These are phyloP conservation scores for Globisporangium canariense DNA, from an alignment of 352 stramenopile species.

Conservation along the genomic window DNA sequence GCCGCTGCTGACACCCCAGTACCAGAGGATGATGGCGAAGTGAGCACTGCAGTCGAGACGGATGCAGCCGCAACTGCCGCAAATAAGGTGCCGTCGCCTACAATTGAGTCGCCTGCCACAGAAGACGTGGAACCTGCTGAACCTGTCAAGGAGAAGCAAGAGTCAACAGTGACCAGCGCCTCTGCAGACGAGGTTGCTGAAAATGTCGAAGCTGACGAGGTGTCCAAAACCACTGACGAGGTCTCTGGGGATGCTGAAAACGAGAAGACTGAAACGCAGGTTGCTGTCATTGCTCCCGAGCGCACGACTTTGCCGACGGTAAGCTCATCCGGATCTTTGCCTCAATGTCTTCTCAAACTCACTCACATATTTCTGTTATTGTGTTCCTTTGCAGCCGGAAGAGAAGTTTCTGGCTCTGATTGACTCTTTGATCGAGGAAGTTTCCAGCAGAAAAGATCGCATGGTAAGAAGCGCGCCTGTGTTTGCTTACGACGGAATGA, in stretches of 20 bases:
- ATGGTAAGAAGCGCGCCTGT: conserved; percentile 22
- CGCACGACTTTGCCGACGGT: conserved; percentile 9
- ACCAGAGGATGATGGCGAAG: not conserved
- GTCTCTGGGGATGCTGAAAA: conserved; percentile 1
- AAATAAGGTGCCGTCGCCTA: not conserved
- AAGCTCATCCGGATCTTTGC: not conserved
- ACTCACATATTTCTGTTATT: conserved; percentile 1
- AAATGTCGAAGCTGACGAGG: conserved; percentile 1
- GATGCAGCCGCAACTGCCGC: not conserved
- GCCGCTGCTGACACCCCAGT: not conserved
- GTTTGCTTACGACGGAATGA: not conserved
- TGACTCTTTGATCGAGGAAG: conserved; percentile 54
- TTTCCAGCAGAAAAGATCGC: conserved; percentile 54
- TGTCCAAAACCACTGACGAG: not conserved
- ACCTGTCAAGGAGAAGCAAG: not conserved
- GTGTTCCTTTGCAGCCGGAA: conserved; percentile 28
- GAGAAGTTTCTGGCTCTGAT: conserved; percentile 57
- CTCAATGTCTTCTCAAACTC: not conserved
- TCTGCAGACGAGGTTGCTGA: not conserved
- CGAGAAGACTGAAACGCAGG: conserved; percentile 8
- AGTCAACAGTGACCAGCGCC: not conserved
- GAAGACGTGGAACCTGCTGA: not conserved
- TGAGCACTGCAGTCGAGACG: not conserved
- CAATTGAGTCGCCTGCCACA: not conserved
- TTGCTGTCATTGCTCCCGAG: conserved; percentile 3